phyloP scores from a whole-genome alignment of 139 green algal genomes.

The Chlamydomonas sp. region DNA sequence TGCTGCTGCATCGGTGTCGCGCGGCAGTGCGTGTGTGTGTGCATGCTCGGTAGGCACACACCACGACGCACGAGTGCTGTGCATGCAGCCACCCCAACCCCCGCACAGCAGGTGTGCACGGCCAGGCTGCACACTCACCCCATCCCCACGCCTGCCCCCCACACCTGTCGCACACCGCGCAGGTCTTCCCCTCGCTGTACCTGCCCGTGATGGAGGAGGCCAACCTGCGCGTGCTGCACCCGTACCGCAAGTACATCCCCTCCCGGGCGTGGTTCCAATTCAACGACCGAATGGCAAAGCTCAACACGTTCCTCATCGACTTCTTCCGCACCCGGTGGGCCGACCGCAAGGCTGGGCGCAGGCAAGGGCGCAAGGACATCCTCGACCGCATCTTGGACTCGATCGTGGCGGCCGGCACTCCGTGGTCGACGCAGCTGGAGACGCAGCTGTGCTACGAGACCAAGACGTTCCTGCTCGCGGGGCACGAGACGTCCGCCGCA shows the following conservation, averaged over 20 bases:
- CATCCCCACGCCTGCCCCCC: background rate
- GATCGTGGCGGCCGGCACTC: constrained; percentile 44
- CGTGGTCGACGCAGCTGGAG: constrained; percentile 57
- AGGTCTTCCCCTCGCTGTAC: constrained; percentile 86
- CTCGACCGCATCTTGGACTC: constrained; percentile 68
- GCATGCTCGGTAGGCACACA: too few relatives aligned
- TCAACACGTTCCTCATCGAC: constrained; percentile 76
- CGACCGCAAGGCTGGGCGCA: constrained; percentile 21
- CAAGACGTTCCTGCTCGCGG: constrained; percentile 93
- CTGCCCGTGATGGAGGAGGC: constrained; percentile 91
- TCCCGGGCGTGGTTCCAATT: constrained; percentile 48
- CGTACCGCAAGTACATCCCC: constrained; percentile 75
- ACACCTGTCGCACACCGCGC: background rate
- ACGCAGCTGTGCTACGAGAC: constrained; percentile 91
- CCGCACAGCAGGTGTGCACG: too few relatives aligned
- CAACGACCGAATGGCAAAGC: constrained; percentile 37
- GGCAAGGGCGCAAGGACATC: constrained; percentile 48
- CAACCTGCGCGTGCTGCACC: constrained; percentile 73
- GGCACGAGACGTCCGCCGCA: constrained; percentile 87
- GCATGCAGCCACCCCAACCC: too few relatives aligned
- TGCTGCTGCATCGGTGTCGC: too few relatives aligned
- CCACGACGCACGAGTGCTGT: too few relatives aligned
- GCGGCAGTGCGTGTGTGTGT: too few relatives aligned
- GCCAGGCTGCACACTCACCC: too few relatives aligned
- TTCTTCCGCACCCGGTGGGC: constrained; percentile 36